phyloP scores from a whole-genome alignment of 2,329 filamentous ascomycete genomes.

The Fonsecaea multimorphosa region DNA sequence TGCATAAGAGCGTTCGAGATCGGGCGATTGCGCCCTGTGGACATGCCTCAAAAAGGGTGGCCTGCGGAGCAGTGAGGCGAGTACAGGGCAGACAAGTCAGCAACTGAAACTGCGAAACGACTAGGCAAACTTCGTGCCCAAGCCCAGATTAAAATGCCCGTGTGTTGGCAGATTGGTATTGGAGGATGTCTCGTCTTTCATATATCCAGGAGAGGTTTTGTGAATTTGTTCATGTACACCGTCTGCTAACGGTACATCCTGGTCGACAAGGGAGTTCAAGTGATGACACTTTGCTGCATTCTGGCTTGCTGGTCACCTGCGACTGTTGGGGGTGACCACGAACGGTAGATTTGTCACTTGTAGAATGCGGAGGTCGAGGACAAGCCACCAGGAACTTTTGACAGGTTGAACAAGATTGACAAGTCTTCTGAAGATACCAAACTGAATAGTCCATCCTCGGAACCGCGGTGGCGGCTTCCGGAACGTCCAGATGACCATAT shows the following conservation, averaged over 20 bases:
- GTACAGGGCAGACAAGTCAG: constrained; percentile 10
- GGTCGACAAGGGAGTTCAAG: constrained; percentile 15
- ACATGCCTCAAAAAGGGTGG: constrained; percentile 23
- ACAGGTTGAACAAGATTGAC: constrained; percentile 31
- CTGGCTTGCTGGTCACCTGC: constrained; percentile 17
- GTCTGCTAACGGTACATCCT: constrained; percentile 26
- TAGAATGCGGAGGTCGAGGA: constrained; percentile 8
- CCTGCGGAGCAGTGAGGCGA: constrained; percentile 13
- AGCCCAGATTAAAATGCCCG: constrained; percentile 33
- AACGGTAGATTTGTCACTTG: constrained; percentile 29
- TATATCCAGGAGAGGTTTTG: constrained; percentile 26
- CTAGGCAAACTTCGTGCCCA: constrained; percentile 29
- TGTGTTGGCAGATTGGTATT: constrained; percentile 32
- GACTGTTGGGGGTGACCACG: constrained; percentile 18
- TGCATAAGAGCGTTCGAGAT: constrained; percentile 21
- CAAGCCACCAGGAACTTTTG: constrained; percentile 17
- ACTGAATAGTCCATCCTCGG: constrained; percentile 26
- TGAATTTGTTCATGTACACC: constrained; percentile 4
- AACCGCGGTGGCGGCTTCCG: constrained; percentile 17
- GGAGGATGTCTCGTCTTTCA: constrained; percentile 23
- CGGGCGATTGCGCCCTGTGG: constrained; percentile 25
- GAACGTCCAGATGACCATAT: constrained; percentile 22
- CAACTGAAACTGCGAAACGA: constrained; percentile 3
- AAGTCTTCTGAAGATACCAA: constrained; percentile 26
- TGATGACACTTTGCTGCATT: constrained; percentile 26